Evolutionary conservation across 345 rosid genomes (phyloP).

Genomic region (Diplotaxis tenuifolia): DNA sequence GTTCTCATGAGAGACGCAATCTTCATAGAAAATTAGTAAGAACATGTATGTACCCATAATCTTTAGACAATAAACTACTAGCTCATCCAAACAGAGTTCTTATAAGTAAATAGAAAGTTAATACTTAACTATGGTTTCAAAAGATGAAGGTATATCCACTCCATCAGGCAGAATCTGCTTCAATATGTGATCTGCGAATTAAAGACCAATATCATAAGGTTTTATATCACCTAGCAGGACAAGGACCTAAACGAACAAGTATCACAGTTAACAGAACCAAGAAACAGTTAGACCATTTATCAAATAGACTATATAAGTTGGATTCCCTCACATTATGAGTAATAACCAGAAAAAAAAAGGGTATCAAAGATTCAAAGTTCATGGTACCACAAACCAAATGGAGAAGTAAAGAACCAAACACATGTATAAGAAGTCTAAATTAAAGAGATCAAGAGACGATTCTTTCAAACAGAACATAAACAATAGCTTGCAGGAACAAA

Average conservation of each 20-base stretch:
- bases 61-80: no score
- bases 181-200: conserved; percentile 68
- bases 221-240: conserved; percentile 8
- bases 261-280: background rate
- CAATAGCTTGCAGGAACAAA: background rate
- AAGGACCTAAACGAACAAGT: background rate
- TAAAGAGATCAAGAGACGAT: background rate
- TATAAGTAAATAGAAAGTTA: conserved; percentile 15
- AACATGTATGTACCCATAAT: no score
- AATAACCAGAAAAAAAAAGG: background rate
- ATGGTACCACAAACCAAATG: background rate
- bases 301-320: background rate
- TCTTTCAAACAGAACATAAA: background rate
- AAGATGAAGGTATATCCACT: conserved; percentile 89
- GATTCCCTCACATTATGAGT: conserved; percentile 1
- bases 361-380: background rate
- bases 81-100: conserved; percentile 7
- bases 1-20: conserved; percentile 13
- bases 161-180: conserved; percentile 88
- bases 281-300: background rate
- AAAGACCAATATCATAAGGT: conserved; percentile 14
- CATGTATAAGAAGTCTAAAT: background rate
- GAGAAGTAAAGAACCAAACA: background rate
- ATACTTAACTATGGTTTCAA: conserved; percentile 91
- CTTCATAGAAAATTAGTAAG: no score